These are phyloP conservation scores for Aureobasidium sp. DNA, from an alignment of 2,329 filamentous ascomycete species.

Conservation along the genomic window DNA sequence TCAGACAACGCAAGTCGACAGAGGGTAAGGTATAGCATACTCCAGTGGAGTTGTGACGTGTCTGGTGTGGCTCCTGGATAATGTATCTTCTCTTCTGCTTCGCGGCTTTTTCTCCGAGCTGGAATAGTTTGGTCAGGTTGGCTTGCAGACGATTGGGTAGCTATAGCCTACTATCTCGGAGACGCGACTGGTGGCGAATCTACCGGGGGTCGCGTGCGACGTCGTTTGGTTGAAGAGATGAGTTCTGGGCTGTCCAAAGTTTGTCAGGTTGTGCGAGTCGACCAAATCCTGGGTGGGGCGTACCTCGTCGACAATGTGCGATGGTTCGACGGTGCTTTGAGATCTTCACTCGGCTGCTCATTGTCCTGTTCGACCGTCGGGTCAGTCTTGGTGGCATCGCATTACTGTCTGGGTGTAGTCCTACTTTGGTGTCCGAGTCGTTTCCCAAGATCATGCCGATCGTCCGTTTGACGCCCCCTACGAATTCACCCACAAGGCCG, in stretches of 20 bases:
- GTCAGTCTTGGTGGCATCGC: not conserved
- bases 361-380: not conserved
- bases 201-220: not conserved
- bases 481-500: not conserved
- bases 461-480: not conserved
- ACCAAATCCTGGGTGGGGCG: not conserved
- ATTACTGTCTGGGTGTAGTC: not conserved
- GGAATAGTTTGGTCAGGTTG: not conserved
- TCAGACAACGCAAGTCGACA: not conserved
- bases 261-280: constrained; percentile 7
- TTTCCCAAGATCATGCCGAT: not conserved
- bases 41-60: not conserved
- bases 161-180: not conserved
- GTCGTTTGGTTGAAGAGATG: not conserved
- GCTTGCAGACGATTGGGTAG: not conserved
- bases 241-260: not conserved
- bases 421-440: constrained; percentile 8
- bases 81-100: not conserved
- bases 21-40: not conserved
- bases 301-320: constrained; percentile 1
- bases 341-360: not conserved
- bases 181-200: not conserved
- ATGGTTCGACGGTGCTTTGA: not conserved
- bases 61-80: not conserved
- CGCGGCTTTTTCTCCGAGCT: not conserved